These are phyloP conservation scores for Fusarium coffeatum DNA, from an alignment of 2,329 filamentous ascomycete genomes.

Conservation along the genomic window DNA sequence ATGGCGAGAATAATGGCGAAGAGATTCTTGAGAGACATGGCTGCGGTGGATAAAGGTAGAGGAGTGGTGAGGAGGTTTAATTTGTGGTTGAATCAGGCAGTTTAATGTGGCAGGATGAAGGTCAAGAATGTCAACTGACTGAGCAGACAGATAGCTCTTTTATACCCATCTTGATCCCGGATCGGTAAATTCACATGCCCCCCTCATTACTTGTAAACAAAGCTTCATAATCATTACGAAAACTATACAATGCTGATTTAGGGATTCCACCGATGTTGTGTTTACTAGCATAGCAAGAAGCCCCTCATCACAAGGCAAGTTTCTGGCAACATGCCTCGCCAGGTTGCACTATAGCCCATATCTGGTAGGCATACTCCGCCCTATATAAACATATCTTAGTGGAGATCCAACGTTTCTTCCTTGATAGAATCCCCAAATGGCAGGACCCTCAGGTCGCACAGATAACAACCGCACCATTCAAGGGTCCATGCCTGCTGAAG, in stretches of 20 bases:
- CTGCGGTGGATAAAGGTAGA: accelerated
- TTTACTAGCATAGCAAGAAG: background rate
- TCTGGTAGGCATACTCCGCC: background rate
- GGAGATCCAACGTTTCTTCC: background rate
- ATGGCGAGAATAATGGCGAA: background rate
- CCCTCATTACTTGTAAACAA: background rate
- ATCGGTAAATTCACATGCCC: background rate
- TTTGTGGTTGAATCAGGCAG: too few species aligned
- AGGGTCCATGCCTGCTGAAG: background rate
- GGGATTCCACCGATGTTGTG: accelerated
- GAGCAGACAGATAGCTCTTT: background rate
- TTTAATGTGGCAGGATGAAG: too few species aligned
- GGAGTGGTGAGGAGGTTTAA: too few species aligned
- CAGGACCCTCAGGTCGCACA: background rate
- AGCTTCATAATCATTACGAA: background rate
- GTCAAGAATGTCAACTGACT: background rate
- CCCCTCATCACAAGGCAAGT: background rate
- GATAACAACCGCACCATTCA: background rate
- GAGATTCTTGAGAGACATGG: background rate
- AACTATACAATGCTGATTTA: accelerated
- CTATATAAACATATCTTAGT: background rate
- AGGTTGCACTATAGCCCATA: background rate
- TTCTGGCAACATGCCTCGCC: background rate
- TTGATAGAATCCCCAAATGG: background rate
- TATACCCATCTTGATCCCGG: accelerated